Evolutionary conservation across 2,329 filamentous ascomycete species (phyloP), one percentile per base, ranked within the genome.

Genomic region (Pseudogymnoascus sp.): DNA sequence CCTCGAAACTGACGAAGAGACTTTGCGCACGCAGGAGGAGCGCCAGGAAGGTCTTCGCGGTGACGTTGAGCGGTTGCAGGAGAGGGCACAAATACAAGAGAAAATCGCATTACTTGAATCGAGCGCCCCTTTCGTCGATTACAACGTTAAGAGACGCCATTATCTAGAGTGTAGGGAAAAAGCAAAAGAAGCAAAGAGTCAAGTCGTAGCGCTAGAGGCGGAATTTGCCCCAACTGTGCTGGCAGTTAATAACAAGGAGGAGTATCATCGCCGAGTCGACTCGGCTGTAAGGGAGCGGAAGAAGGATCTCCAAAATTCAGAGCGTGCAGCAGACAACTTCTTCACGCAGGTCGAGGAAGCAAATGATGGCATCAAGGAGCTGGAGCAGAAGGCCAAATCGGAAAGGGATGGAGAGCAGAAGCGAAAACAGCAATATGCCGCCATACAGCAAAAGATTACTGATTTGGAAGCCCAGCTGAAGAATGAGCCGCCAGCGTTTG

Each of bases 1-100:
- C 59, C 79, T 83, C 30, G 78, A 82, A 15, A 76, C 74, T 3
- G 82, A 89, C 59, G 73, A 77, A 34, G 86, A 89, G 52, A 76
- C 79, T 23, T 74, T 97, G 6, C 77, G 77, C 58, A 83, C 81
- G 59, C 75, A 92, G 52, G 84, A 95, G 69, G 79, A 76, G 38
- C 84, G 90, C 26, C 92, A 97, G 64, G 76, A 82, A 63, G 66
- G 83, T 57, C 82, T 95, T 45, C 83, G 89, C 67, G 85, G 82
- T 8, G 92, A 96, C 67, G 91, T 97, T 21, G 86, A 95, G 66
- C 85, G 89, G 64, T 80, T 94, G 68, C 82, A 83, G 56, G 87
- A 97, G 71, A 83, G 91, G 61, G 82, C 86, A 60, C 79, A 82
- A 58, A 82, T 91, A 57, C 77, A 86, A 67, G 75, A 81, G 58